Evolutionary conservation across 345 rosid species (phyloP).

Genomic region (Jatropha curcas): DNA sequence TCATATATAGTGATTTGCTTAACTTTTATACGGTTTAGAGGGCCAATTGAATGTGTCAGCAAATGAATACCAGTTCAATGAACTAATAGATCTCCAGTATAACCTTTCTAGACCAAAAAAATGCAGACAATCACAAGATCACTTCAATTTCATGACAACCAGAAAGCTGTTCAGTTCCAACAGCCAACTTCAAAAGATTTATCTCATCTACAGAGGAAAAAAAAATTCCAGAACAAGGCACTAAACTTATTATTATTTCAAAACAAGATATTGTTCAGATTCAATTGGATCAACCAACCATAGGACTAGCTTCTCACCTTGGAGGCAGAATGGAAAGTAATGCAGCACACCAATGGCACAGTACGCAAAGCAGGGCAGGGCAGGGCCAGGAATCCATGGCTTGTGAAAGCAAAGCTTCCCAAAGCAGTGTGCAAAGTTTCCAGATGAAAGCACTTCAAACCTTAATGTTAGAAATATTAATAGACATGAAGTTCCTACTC

Average conservation of each 20-base stretch:
- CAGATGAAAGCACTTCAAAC: conserved; percentile 1
- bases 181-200: not conserved
- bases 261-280: not conserved
- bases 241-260: not conserved
- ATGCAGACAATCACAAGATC: not conserved
- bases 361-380: not conserved
- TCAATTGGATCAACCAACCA: not conserved
- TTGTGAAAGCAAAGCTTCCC: conserved; percentile 4
- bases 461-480: not conserved
- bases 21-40: not conserved
- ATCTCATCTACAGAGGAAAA: not conserved
- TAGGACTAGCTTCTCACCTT: conserved; percentile 1
- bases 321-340: not conserved
- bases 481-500: not conserved
- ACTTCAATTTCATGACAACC: not conserved
- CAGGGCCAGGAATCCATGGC: not conserved
- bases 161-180: not conserved
- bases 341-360: not conserved
- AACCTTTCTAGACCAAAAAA: not conserved
- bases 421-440: conserved; percentile 1
- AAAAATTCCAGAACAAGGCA: conserved; percentile 1
- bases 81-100: not conserved
- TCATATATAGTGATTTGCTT: not conserved
- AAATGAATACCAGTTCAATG: too few species aligned
- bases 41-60: not conserved